A percentile compares a stretch with the other conserved stretches of the same genome.
These are phyloP conservation scores for Antitrichia curtipendula DNA, from an alignment of 225 moss, liverwort and hornwort species.

Conservation along the genomic window DNA sequence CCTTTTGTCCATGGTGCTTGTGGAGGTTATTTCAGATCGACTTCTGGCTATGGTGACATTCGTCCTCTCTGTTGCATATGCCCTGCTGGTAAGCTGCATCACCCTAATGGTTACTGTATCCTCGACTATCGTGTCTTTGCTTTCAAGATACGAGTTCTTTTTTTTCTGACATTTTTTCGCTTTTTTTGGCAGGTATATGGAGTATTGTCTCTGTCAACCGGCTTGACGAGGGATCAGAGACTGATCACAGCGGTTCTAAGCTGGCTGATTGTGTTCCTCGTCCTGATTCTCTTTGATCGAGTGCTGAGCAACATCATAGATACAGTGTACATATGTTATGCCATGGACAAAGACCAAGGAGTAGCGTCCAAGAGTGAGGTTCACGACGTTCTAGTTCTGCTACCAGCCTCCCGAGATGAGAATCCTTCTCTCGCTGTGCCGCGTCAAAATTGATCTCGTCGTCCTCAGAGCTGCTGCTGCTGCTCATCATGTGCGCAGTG, in stretches of 20 bases:
- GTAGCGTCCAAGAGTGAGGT: slow-evolving; percentile 52
- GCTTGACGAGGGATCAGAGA: slow-evolving; percentile 8
- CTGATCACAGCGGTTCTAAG: slow-evolving; percentile 9
- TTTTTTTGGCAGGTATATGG: slow-evolving; percentile 44
- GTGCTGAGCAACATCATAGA: slow-evolving; percentile 61
- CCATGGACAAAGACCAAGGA: slow-evolving; percentile 77
- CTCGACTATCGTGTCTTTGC: neutral
- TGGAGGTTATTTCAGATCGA: slow-evolving; percentile 61
- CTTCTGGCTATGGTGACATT: slow-evolving; percentile 40
- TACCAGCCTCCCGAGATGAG: slow-evolving; percentile 45
- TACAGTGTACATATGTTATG: slow-evolving; percentile 81
- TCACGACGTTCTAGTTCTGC: slow-evolving; percentile 55
- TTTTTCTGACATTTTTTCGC: neutral
- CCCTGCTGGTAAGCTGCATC: slow-evolving; percentile 31
- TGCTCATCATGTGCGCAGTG: neutral
- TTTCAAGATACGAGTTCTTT: neutral
- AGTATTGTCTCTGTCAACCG: slow-evolving; percentile 27
- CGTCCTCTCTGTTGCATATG: slow-evolving; percentile 41
- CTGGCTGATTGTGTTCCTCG: slow-evolving; percentile 26
- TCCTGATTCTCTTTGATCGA: slow-evolving; percentile 26
- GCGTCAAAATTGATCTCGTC: neutral
- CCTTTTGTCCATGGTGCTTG: slow-evolving; percentile 60
- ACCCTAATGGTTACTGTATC: neutral
- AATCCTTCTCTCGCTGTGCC: slow-evolving; percentile 45
- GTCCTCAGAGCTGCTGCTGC: neutral